Conservation (phyloP, 2,329 filamentous ascomycete genomes). For the Calonectria multiphialidica region DNA sequence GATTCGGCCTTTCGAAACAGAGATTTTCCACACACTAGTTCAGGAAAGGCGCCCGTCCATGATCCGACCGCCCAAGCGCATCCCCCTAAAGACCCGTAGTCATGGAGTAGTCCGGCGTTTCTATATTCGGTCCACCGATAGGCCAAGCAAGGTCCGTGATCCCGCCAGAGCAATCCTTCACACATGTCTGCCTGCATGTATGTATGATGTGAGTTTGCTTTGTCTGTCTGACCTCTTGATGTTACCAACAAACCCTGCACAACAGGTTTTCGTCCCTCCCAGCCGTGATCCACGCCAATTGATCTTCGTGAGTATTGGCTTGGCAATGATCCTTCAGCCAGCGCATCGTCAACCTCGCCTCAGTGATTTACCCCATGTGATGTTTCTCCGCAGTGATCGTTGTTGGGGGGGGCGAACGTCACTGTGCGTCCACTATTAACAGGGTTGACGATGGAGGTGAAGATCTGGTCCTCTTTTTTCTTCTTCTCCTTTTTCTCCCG, state of each 20-base stretch:
- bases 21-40: slow-evolving; percentile 25
- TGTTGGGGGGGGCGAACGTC: slow-evolving; percentile 8
- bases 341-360: slow-evolving; percentile 4
- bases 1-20: slow-evolving; percentile 28
- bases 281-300: slow-evolving; percentile 4
- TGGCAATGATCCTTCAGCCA: slow-evolving; percentile 23
- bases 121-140: slow-evolving; percentile 38
- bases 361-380: slow-evolving; percentile 7
- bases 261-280: slow-evolving; percentile 12
- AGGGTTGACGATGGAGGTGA: neutral
- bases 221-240: neutral
- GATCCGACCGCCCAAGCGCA: slow-evolving; percentile 30
- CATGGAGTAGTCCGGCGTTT: slow-evolving; percentile 32
- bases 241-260: slow-evolving; percentile 12
- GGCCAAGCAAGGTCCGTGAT: slow-evolving; percentile 12
- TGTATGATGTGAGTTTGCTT: slow-evolving; percentile 6
- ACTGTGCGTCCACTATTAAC: slow-evolving; percentile 6
- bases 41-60: slow-evolving; percentile 13
- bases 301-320: slow-evolving; percentile 17
- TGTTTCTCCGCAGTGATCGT: neutral
- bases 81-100: slow-evolving; percentile 17
- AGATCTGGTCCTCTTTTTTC: neutral
- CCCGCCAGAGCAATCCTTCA: slow-evolving; percentile 8
- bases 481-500: neutral
- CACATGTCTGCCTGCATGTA: neutral